phyloP scores from a whole-genome alignment of 352 stramenopile species.

The Phytophthora aleatoria region DNA sequence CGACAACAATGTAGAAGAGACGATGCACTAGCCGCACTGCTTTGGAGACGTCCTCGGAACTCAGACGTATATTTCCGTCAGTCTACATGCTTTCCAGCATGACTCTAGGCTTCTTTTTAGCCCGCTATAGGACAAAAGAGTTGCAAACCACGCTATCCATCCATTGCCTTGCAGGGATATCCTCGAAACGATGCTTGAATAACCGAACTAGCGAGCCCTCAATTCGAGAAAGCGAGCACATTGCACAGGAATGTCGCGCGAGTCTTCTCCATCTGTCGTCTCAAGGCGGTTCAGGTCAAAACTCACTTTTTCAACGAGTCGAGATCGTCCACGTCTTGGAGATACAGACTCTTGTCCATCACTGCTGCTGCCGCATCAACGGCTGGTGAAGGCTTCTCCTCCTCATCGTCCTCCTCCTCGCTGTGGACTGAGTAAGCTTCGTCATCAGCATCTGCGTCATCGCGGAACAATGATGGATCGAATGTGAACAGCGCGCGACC shows the following conservation, averaged over 20 bases:
- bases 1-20: conserved; percentile 26
- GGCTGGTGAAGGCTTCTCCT: conserved; percentile 42
- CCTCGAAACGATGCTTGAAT: conserved; percentile 19
- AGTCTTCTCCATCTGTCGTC: conserved; percentile 11
- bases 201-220: conserved; percentile 10
- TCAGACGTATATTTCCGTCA: conserved; percentile 36
- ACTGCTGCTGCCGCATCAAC: conserved; percentile 64
- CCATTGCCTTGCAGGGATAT: conserved; percentile 11
- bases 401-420: conserved; percentile 49
- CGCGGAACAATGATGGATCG: conserved; percentile 90
- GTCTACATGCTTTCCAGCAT: conserved; percentile 28
- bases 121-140: conserved; percentile 26
- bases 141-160: conserved; percentile 11
- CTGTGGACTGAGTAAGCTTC: conserved; percentile 82
- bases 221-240: conserved; percentile 14
- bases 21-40: conserved; percentile 13
- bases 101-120: conserved; percentile 28
- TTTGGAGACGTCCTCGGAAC: conserved; percentile 18
- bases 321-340: conserved; percentile 78
- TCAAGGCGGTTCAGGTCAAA: conserved; percentile 6
- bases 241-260: conserved; percentile 16
- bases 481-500: conserved; percentile 91
- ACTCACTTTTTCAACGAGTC: conserved; percentile 80
- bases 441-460: conserved; percentile 90
- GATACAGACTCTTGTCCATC: conserved; percentile 87